phyloP scores from a whole-genome alignment of 306 rosid genomes.

The Glycyrrhiza uralensis region DNA sequence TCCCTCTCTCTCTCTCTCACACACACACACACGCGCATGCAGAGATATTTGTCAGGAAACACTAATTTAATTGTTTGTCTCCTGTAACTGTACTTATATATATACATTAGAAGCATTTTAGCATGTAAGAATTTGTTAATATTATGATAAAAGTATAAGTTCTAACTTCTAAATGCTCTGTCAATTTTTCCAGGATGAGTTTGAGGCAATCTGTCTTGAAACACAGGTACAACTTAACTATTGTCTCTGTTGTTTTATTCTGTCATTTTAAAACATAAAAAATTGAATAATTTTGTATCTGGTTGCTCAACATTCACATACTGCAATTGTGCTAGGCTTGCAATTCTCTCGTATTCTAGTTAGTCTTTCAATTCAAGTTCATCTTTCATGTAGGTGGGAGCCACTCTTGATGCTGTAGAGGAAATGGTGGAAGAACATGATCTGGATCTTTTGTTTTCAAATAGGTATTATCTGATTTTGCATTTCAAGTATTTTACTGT shows the following conservation, averaged over 20 bases:
- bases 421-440: slow-evolving; percentile 75
- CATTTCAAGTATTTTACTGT: background rate
- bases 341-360: background rate
- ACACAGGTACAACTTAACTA: slow-evolving; percentile 46
- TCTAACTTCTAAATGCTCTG: slow-evolving; percentile 23
- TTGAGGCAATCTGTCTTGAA: slow-evolving; percentile 51
- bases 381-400: slow-evolving; percentile 58
- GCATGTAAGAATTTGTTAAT: background rate
- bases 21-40: background rate
- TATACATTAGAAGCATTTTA: slow-evolving; percentile 11
- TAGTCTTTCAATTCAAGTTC: slow-evolving; percentile 22
- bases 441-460: slow-evolving; percentile 56
- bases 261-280: background rate
- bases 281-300: background rate
- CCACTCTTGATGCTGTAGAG: slow-evolving; percentile 68
- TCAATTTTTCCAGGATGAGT: slow-evolving; percentile 56
- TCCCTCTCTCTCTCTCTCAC: background rate
- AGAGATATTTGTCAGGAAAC: background rate
- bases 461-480: slow-evolving; percentile 41
- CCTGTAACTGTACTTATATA: background rate
- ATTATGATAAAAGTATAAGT: background rate
- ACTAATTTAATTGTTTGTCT: background rate
- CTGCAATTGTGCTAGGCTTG: background rate
- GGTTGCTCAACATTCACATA: background rate
- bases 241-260: slow-evolving; percentile 8